Evolutionary conservation across 2,329 filamentous ascomycete species (phyloP), one percentile per base, ranked within the genome.

Genomic region (Diaporthe ampelina): DNA sequence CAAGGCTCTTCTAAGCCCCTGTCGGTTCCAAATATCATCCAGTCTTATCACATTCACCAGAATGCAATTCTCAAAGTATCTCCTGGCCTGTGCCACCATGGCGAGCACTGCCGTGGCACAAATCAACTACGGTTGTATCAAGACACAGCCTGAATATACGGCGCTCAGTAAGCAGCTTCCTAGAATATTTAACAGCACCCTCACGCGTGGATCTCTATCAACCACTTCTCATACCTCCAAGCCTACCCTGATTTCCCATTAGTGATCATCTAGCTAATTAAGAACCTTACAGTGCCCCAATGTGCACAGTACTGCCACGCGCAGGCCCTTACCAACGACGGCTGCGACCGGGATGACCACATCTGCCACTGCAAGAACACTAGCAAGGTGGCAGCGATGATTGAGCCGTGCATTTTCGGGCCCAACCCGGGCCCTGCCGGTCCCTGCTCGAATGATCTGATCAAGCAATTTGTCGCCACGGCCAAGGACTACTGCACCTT

Each of bases 361-460:
- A 68, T 68, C 32, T 68, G 63, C n/a, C 63, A 54, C 63, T 68
- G 63, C 63, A 68, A 68, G 63, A 68, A 68, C 63, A 52, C 17
- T 29, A 52, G 29, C 63, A 68, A 54, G 48, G 40, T 35, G 32
- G 63, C 63, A 3, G 15, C 24, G 48, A 54, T 68, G n/a, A 68
- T 54, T n/a, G 63, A 68, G 63, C 48, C 63, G 4, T 68, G 63
- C 9, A 15, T 68, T 0, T 68, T 68, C 17, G 63, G 63, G 48
- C 21, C 32, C 15, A 40, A 68, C 17, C 63, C 63, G 4, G 63
- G 63, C 13, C 63, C 63, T 21, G 32, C 32, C 1, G 63, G 63
- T 3, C 15, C 48, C n/a, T 68, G 63, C 32, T 26, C 32, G 4
- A 40, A 3, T 11, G 63, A 54, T 17, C n/a, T 40, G 17, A 68